These are phyloP conservation scores for Ascodesmis nigricans DNA, from an alignment of 495 filamentous ascomycete species.

Conservation along the genomic window DNA sequence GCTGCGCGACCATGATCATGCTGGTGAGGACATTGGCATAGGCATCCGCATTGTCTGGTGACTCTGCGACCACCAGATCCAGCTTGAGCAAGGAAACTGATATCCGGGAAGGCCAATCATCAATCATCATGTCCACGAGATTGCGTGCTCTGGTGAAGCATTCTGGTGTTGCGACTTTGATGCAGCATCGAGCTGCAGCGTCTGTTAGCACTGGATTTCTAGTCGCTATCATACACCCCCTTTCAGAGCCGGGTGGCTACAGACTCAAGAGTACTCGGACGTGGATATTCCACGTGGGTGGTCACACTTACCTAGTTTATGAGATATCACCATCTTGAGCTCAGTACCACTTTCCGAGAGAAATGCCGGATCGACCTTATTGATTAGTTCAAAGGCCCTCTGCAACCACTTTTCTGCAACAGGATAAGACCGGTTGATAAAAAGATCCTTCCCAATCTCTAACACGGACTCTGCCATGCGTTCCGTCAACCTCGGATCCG, in stretches of 20 bases:
- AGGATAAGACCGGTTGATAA: constrained; percentile 29
- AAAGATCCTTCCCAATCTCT: constrained; percentile 44
- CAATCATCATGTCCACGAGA: constrained; percentile 35
- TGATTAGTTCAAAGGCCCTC: constrained; percentile 38
- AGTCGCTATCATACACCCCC: too few species aligned
- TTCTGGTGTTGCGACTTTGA: constrained; percentile 23
- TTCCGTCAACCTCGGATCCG: constrained; percentile 34
- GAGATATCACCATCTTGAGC: constrained; percentile 41
- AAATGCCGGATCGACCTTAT: constrained; percentile 31
- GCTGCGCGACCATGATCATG: constrained; percentile 30
- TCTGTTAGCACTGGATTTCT: constrained; percentile 5
- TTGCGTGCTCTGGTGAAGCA: constrained; percentile 32
- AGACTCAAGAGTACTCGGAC: constrained; percentile 1
- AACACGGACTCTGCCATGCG: constrained; percentile 48
- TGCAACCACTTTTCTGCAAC: constrained; percentile 52
- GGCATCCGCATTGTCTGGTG: constrained; percentile 21
- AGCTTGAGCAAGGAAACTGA: constrained; percentile 47
- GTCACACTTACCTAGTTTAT: constrained; percentile 35
- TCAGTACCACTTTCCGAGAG: constrained; percentile 39
- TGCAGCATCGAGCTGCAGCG: constrained; percentile 8
- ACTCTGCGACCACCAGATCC: constrained; percentile 32
- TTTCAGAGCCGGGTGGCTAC: too few species aligned
- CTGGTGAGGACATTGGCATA: constrained; percentile 31
- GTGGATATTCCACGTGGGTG: too few species aligned
- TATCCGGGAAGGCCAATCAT: constrained; percentile 37